Evolutionary conservation across 371 early-diverging fungal species (phyloP), one percentile per base, ranked within the genome.

Genomic region (Parasitella parasitica): DNA sequence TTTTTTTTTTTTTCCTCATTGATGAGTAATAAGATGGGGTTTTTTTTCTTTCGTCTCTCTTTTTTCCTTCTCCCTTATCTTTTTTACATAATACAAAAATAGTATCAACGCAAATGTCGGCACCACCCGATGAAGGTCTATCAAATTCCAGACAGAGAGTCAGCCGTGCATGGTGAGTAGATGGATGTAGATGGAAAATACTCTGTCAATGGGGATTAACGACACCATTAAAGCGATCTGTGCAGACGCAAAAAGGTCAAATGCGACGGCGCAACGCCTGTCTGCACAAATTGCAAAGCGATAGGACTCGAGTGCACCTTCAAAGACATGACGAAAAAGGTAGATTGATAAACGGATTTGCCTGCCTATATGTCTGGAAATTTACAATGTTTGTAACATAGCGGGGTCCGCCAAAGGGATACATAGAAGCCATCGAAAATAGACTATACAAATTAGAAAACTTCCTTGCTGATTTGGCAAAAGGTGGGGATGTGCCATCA

Each of bases 401-500:
- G 80, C 73, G 86, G 24, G 86, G 86, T 13, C 88, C 87, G 15
- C 85, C 87, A 7, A 87, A 87, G 72, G 90, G 90, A 26, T 89
- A 90, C 61, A 89, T 90, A 32, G 89, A 89, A 60, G 89, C 85
- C 8, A 88, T 90, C 28, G 90, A 90, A 58, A 82, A 80, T 57
- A 72, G 89, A 35, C 67, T 90, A 37, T 84, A 83, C 61, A 82
- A 81, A 49, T 63, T 86, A 52, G 90, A 90, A 54, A 77, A 73
- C 22, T 61, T 87, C 7, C 70, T 89, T 5, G 78, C 77, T 6
- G 84, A 78, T 4, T 61, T 86, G 8, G 80, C 82, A 2, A 81
- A 81, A 58, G 70, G 61, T 2, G 81, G 78, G n/a, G 86, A 86
- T 64, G 81, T 83, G n/a, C 69, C 75, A 65, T 61, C 83, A 54